A percentile compares a stretch with the other conserved stretches of the same genome.
phyloP scores from a whole-genome alignment of 2,329 filamentous ascomycete genomes.

The Paradendryphiella salina region DNA sequence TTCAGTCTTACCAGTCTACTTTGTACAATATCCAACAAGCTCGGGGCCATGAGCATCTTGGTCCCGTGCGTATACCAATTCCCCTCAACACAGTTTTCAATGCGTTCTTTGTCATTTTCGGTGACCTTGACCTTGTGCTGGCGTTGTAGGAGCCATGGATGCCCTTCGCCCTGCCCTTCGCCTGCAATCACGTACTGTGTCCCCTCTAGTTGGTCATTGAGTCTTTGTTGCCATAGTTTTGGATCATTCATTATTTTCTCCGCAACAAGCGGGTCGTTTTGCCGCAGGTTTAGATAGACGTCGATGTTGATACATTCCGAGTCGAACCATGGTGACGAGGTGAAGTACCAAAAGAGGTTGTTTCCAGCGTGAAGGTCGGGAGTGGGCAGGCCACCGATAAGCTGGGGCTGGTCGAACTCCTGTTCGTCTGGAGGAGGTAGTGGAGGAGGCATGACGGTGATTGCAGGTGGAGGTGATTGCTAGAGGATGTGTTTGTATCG shows the following conservation, averaged over 20 bases:
- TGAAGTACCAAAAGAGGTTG: conserved; percentile 63
- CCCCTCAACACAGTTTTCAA: conserved; percentile 57
- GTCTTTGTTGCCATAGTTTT: conserved; percentile 58
- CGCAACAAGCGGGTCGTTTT: conserved; percentile 48
- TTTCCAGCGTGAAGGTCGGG: conserved; percentile 32
- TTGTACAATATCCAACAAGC: conserved; percentile 61
- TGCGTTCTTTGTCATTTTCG: conserved; percentile 48
- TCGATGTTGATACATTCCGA: conserved; percentile 61
- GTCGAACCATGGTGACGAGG: conserved; percentile 66
- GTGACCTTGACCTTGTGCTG: conserved; percentile 46
- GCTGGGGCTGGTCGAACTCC: conserved; percentile 32
- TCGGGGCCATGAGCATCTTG: conserved; percentile 64
- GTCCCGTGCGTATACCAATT: conserved; percentile 66
- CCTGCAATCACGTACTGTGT: conserved; percentile 63
- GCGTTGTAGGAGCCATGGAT: conserved; percentile 64
- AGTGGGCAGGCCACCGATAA: conserved; percentile 27
- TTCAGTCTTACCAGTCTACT: conserved; percentile 54
- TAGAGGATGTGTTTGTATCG: background rate
- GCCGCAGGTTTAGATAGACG: conserved; percentile 57
- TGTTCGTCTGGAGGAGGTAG: conserved; percentile 41
- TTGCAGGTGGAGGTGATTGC: conserved; percentile 6
- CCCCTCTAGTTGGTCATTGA: conserved; percentile 57
- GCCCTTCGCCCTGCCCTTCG: conserved; percentile 58
- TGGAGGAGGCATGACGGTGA: conserved; percentile 32
- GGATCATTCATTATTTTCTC: conserved; percentile 58